phyloP scores from a whole-genome alignment of 805 yeast genomes.

The Ogataea siamensis region DNA sequence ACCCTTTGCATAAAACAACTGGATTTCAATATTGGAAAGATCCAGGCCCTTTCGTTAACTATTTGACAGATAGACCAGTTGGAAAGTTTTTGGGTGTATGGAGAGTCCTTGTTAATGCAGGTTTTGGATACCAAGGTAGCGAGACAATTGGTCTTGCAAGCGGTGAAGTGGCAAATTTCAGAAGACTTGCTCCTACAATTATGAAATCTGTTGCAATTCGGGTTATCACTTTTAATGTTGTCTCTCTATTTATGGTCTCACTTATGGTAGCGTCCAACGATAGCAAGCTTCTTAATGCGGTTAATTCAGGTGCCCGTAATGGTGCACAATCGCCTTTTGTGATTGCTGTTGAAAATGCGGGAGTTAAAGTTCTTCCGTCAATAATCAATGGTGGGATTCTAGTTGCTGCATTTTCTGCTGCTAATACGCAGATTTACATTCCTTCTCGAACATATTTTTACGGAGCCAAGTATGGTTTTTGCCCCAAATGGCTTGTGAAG shows the following conservation, averaged over 20 bases:
- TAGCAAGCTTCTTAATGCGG: conserved; percentile 34
- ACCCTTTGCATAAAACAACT: conserved; percentile 40
- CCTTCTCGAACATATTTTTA: conserved; percentile 68
- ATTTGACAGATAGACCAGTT: conserved; percentile 7
- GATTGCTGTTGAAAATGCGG: conserved; percentile 66
- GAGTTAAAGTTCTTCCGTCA: conserved; percentile 63
- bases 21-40: conserved; percentile 81
- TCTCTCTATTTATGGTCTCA: conserved; percentile 66
- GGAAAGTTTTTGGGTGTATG: conserved; percentile 60
- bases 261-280: conserved; percentile 69
- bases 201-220: conserved; percentile 66
- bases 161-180: conserved; percentile 70
- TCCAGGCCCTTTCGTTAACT: conserved; percentile 45
- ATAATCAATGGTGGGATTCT: conserved; percentile 72
- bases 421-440: conserved; percentile 70
- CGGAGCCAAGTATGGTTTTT: conserved; percentile 55
- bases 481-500: conserved; percentile 50
- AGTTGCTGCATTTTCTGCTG: conserved; percentile 69
- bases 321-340: conserved; percentile 67
- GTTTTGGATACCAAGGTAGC: conserved; percentile 80
- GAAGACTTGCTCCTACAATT: conserved; percentile 69
- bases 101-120: conserved; percentile 65
- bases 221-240: conserved; percentile 63
- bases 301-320: conserved; percentile 37
- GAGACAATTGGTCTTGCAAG: conserved; percentile 74